Evolutionary conservation across 176 grass and related monocot species (phyloP), one percentile per base, ranked within the genome.

Genomic region (Dactylis glomerata): DNA sequence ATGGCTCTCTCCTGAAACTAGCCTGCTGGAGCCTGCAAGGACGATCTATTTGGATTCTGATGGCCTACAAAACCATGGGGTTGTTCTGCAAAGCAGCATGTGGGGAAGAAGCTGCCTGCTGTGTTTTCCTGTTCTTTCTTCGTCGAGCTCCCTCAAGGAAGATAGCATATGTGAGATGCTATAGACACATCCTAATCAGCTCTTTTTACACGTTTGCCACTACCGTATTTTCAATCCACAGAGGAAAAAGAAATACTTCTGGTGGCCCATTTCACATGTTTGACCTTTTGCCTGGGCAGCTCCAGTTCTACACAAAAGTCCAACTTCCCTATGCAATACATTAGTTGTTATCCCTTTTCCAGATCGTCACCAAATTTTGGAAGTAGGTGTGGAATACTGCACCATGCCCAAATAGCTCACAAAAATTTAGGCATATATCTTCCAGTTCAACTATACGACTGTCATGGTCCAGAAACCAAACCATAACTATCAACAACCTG

Each of bases 141-240:
- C 40, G 14, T 73, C 56, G 37, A 62, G 50, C 65, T 68, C 38
- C 84, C 68, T 68, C 8, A 10, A 24, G 42, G 80, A 75, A 83
- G 55, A 58, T 79, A 67, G 56, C 80, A 65, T 67, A 84, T 55
- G 58, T 80, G 31, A 75, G 77, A 87, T 80, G 75, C 68, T 74
- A 45, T 85, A 40, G 44, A 47, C 36, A 31, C 84, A 86, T 86
- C 88, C 79, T 79, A 47, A 73, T 83, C 65, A 19, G 73, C 82
- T 90, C 78, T 86, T 69, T 70, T 73, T 86, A 83, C 88, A 86
- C 74, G 88, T 90, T 83, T 83, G 84, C 84, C 79, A 67, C 65
- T 42, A 23, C 5, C 55, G 15, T 46, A 28, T 65, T 90, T 78
- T 79, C 58, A 73, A 73, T 86, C 38, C 46, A 67, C 17, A 57